A percentile compares a stretch with the other conserved stretches of the same genome.
Conservation (phyloP, 2,329 filamentous ascomycete species). For the Cladosporium sp. region DNA sequence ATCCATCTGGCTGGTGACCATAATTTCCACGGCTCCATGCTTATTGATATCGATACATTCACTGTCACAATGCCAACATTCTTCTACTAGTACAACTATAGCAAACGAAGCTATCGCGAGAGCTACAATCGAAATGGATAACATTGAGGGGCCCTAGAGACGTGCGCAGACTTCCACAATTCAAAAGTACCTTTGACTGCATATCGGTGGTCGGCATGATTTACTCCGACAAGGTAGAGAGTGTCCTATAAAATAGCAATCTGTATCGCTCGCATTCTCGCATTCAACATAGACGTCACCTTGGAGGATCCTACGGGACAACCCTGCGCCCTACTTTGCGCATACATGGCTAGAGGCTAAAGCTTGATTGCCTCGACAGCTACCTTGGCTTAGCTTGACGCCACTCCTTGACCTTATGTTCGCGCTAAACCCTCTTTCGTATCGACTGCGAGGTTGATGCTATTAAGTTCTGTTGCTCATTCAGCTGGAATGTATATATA, state of each 20-base stretch:
- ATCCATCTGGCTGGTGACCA: neutral
- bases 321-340: neutral
- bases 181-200: neutral
- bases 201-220: neutral
- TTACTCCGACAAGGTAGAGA: neutral
- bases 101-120: neutral
- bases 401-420: neutral
- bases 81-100: neutral
- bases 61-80: neutral
- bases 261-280: neutral
- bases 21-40: neutral
- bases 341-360: neutral
- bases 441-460: neutral
- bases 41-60: neutral
- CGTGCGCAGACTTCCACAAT: neutral
- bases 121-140: neutral
- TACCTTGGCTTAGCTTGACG: neutral
- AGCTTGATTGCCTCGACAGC: neutral
- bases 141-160: neutral
- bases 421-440: slow-evolving; percentile 2
- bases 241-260: neutral
- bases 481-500: neutral
- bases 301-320: neutral
- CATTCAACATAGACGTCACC: neutral
- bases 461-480: neutral